These are phyloP conservation scores for Zasmidium cellare DNA, from an alignment of 2,329 filamentous ascomycete genomes.

Conservation along the genomic window DNA sequence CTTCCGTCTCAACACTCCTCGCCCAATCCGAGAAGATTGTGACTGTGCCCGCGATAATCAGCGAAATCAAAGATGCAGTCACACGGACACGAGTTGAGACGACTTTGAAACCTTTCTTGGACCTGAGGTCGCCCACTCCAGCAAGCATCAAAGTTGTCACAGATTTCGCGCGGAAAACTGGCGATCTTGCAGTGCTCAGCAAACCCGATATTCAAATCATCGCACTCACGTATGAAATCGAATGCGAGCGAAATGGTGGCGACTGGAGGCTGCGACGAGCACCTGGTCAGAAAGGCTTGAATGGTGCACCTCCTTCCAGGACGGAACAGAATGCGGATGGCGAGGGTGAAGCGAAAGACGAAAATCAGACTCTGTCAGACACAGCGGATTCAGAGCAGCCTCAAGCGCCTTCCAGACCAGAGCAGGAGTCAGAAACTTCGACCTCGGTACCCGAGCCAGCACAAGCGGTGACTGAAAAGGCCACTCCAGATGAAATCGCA, in stretches of 20 bases:
- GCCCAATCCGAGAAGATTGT: conserved; percentile 73
- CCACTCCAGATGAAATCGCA: conserved; percentile 2
- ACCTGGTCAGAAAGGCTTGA: conserved; percentile 76
- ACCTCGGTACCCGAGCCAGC: not conserved
- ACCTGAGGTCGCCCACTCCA: conserved; percentile 69
- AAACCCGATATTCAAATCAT: conserved; percentile 85
- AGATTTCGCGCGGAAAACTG: conserved; percentile 85
- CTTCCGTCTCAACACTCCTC: conserved; percentile 78
- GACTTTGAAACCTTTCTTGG: conserved; percentile 81
- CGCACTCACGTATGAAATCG: conserved; percentile 90
- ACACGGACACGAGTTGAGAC: conserved; percentile 81
- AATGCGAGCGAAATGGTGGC: conserved; percentile 85
- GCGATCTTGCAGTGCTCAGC: conserved; percentile 85
- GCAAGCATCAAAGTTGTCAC: conserved; percentile 77
- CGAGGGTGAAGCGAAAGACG: not conserved
- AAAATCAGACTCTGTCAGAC: not conserved
- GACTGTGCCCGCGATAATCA: conserved; percentile 81
- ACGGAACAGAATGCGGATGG: conserved; percentile 22
- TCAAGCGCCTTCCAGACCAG: not conserved
- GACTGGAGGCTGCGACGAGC: conserved; percentile 79
- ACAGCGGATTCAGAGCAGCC: conserved; percentile 4
- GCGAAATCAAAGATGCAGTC: conserved; percentile 82
- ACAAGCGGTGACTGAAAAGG: not conserved
- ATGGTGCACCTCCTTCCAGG: conserved; percentile 63
- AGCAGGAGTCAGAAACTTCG: not conserved